A percentile compares a stretch with the other conserved stretches of the same genome.
These are phyloP conservation scores for Chaetomium globosum DNA, from an alignment of 2,329 filamentous ascomycete genomes.

Conservation along the genomic window DNA sequence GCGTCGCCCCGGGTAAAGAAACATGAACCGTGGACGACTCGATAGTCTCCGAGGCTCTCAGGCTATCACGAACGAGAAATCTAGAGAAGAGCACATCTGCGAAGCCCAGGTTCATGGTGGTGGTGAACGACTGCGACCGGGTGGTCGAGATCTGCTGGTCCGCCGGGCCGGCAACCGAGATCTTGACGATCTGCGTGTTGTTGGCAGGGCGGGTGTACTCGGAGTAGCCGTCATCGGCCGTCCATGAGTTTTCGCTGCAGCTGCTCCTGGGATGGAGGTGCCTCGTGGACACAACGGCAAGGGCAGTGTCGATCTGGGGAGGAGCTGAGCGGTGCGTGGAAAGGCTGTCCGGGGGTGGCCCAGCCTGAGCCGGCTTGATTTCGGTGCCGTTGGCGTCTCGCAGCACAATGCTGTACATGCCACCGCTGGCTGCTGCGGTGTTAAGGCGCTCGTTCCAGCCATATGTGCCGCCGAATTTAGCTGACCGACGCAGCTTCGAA, in stretches of 20 bases:
- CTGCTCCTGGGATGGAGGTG: background rate
- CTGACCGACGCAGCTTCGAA: background rate
- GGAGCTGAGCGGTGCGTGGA: too few relatives aligned
- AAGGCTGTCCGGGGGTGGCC: background rate
- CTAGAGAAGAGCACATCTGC: background rate
- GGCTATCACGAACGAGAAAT: background rate
- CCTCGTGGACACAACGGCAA: too few relatives aligned
- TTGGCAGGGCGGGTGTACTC: background rate
- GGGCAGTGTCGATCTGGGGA: too few relatives aligned
- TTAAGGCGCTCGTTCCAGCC: background rate
- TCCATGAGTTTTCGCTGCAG: background rate
- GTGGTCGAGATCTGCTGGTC: background rate
- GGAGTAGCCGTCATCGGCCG: background rate
- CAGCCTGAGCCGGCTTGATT: background rate
- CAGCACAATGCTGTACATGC: background rate
- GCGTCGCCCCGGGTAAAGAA: too few relatives aligned
- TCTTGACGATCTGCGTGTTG: background rate
- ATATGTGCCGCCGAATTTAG: background rate
- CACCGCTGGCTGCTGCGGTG: background rate
- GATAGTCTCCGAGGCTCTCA: background rate
- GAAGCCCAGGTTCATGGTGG: background rate
- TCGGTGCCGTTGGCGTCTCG: constrained; percentile 3
- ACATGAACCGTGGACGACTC: background rate
- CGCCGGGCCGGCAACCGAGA: background rate
- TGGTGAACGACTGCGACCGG: background rate